phyloP scores from a whole-genome alignment of 1,284 basidiomycete genomes.

The Cryptococcus neoformans region DNA sequence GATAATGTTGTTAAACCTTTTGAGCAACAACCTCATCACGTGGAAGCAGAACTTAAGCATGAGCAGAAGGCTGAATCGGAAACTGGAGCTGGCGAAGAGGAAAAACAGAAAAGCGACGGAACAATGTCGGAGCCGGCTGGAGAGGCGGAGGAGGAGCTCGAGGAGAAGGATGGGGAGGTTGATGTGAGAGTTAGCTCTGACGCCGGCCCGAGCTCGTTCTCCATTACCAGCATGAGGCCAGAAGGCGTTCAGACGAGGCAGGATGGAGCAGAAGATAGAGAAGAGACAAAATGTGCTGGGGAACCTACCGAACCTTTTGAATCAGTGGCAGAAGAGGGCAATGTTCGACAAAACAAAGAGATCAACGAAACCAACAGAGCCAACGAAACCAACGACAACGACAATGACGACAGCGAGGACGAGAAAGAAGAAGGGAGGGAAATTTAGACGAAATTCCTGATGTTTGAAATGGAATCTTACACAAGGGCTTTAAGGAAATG shows the following conservation, averaged over 20 bases:
- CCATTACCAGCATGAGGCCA: background rate
- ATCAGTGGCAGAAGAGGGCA: too few species aligned
- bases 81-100: background rate
- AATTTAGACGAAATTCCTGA: conserved; percentile 16
- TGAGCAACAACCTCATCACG: too few species aligned
- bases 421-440: conserved; percentile 1
- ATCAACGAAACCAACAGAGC: background rate
- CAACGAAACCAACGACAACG: background rate
- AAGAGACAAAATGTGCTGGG: background rate
- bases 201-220: background rate
- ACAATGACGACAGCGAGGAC: too few species aligned
- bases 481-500: too few species aligned
- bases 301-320: too few species aligned
- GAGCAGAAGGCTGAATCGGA: background rate
- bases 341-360: too few species aligned
- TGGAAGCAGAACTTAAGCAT: background rate
- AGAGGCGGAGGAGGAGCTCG: background rate
- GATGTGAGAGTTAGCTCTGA: background rate
- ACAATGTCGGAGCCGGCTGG: background rate
- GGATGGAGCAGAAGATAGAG: background rate
- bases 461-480: background rate
- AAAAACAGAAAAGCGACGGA: background rate
- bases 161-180: background rate
- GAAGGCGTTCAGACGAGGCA: background rate
- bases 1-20: too few species aligned